Evolutionary conservation across 2,329 filamentous ascomycete species (phyloP).

Genomic region (Trichoderma atrobrunneum): DNA sequence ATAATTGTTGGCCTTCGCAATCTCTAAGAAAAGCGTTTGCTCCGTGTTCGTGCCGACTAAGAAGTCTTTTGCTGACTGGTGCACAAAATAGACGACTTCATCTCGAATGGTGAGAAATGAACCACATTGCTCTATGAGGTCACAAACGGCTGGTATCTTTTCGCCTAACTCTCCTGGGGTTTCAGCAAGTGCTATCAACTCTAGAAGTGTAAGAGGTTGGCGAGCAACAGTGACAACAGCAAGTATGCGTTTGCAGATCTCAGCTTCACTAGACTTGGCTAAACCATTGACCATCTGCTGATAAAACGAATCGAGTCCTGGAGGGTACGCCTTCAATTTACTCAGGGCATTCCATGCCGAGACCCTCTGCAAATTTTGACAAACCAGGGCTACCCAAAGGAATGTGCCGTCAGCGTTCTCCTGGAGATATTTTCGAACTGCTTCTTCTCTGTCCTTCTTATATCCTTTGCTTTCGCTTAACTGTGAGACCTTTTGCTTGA

Average conservation of each 20-base stretch:
- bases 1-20: background rate
- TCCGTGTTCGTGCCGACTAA: conserved; percentile 26
- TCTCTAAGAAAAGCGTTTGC: conserved; percentile 30
- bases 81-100: conserved; percentile 36
- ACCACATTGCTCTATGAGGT: conserved; percentile 36
- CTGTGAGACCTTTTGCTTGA: conserved; percentile 32
- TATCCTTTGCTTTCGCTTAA: conserved; percentile 26
- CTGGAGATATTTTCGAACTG: conserved; percentile 22
- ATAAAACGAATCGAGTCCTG: conserved; percentile 38
- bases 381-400: conserved; percentile 27
- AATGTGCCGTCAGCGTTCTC: conserved; percentile 38
- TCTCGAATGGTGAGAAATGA: conserved; percentile 39
- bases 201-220: conserved; percentile 36
- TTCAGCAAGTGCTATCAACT: conserved; percentile 23
- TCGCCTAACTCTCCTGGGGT: background rate
- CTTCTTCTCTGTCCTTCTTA: background rate
- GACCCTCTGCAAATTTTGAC: conserved; percentile 19
- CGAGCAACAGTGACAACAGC: conserved; percentile 29
- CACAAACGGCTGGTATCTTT: conserved; percentile 21
- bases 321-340: conserved; percentile 29
- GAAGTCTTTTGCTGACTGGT: conserved; percentile 46
- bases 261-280: conserved; percentile 15
- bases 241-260: conserved; percentile 36
- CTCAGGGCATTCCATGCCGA: conserved; percentile 18
- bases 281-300: conserved; percentile 38